Evolutionary conservation across 2,329 filamentous ascomycete species (phyloP), one percentile per base, ranked within the genome.

Genomic region (Apiospora saccharicola): DNA sequence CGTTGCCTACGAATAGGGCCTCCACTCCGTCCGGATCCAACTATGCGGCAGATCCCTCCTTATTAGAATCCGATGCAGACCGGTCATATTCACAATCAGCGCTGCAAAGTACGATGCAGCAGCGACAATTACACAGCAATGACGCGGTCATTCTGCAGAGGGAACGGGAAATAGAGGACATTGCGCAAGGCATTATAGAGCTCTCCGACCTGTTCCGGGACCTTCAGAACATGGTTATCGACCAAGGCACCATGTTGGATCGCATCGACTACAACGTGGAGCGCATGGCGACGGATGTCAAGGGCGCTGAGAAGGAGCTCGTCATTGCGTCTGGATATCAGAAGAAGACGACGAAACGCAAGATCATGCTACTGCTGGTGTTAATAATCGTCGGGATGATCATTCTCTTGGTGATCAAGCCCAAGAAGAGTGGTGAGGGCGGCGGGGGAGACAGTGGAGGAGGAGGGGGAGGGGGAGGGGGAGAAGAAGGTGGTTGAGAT

Each of bases 201-300:
- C 86, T 99, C 10, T 94, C 96, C 4, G 96, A 98, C 81, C 94
- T 99, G 69, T 99, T 99, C 85, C 94, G 97, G 74, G 96, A 99
- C 79, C 86, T 99, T 43, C 96, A 99, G 83, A 92, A 88, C 68
- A 98, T 99, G 95, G 94, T 97, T 77, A 95, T 97, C 76, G 93
- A 96, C 80, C 93, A 96, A 82, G 94, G 94, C 70, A 96, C 94
- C 19, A 93, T 97, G 89, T 88, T 98, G 30, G 95, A 97, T 82
- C 92, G 96, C 79, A 97, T 97, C 78, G 97, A 99, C 83, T 99
- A 98, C 85, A 99, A 99, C 78, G 95, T 99, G 70, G 96, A 99
- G 84, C 90, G 92, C 74, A 98, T 98, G 93, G 90, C 91, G n/a
- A 92, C 91, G 26, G 95, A 98, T 79, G 94, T 99, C 72, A 97